phyloP scores from a whole-genome alignment of 176 grass and related monocot species.

The Cenchrus americanus region DNA sequence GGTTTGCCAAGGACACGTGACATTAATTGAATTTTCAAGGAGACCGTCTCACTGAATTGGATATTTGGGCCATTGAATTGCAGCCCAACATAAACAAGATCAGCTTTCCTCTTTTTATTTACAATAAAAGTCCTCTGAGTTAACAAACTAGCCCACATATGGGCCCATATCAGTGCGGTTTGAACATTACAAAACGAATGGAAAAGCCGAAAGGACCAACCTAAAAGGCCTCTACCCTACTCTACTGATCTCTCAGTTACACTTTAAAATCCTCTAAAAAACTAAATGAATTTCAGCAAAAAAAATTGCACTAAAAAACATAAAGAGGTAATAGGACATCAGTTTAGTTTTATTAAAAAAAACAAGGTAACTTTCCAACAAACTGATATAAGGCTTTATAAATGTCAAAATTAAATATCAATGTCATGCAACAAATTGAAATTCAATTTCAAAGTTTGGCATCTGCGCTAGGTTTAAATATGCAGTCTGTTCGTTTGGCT shows the following conservation, averaged over 20 bases:
- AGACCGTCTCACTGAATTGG: too few relatives aligned
- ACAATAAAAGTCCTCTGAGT: too few relatives aligned
- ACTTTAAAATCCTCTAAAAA: neutral
- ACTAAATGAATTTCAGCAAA: neutral
- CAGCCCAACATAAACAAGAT: too few relatives aligned
- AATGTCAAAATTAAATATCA: neutral
- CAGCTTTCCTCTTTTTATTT: too few relatives aligned
- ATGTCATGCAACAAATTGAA: neutral
- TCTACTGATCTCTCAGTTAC: too few relatives aligned
- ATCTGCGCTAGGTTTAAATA: too few relatives aligned
- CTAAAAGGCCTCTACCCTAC: neutral
- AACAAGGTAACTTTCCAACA: neutral
- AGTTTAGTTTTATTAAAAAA: neutral
- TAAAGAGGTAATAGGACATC: neutral
- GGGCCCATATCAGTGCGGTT: neutral
- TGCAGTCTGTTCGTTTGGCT: too few relatives aligned
- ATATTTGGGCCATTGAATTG: too few relatives aligned
- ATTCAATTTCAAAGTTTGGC: neutral
- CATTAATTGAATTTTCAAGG: too few relatives aligned
- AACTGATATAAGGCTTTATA: neutral
- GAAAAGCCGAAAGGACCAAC: neutral
- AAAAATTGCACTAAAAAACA: neutral
- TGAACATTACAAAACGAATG: neutral
- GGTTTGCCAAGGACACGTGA: too few relatives aligned
- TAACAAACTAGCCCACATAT: neutral